These are phyloP conservation scores for Apiospora koreana DNA, from an alignment of 2,329 filamentous ascomycete genomes.

Conservation along the genomic window DNA sequence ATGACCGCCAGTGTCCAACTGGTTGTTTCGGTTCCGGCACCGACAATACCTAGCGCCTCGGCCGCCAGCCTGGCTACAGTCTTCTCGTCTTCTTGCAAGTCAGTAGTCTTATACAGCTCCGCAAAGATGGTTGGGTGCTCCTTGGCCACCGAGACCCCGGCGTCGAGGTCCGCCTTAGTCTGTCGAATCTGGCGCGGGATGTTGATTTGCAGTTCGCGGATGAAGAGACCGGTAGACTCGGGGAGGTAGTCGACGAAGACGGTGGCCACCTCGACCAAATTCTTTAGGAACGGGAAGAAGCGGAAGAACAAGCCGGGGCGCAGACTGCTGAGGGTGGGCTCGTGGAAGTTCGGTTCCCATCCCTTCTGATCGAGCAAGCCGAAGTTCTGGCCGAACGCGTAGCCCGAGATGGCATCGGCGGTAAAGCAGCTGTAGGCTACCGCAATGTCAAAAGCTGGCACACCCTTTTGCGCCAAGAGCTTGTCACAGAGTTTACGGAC, in stretches of 20 bases:
- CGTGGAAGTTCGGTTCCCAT: constrained; percentile 38
- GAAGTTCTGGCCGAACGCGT: constrained; percentile 39
- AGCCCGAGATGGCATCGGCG: constrained; percentile 38
- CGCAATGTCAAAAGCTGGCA: not conserved
- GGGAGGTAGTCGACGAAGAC: constrained; percentile 13
- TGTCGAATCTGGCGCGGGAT: constrained; percentile 19
- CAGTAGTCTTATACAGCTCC: constrained; percentile 18
- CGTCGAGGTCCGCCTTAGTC: constrained; percentile 17
- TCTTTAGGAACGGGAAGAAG: constrained; percentile 26
- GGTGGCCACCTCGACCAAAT: constrained; percentile 13
- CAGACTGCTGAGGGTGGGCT: constrained; percentile 21
- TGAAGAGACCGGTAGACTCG: not conserved
- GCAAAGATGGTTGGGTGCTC: constrained; percentile 24
- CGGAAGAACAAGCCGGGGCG: constrained; percentile 25
- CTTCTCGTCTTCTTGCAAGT: constrained; percentile 20
- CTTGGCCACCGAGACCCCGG: not conserved
- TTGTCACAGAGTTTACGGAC: constrained; percentile 24
- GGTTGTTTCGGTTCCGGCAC: constrained; percentile 34
- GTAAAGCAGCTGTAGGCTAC: constrained; percentile 32
- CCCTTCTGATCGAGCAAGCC: constrained; percentile 28
- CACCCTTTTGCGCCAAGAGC: constrained; percentile 25
- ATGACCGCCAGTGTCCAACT: constrained; percentile 34
- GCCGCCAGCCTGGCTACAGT: constrained; percentile 17
- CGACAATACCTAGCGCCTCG: constrained; percentile 25
- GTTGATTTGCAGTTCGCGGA: constrained; percentile 20